Base-by-base conservation (phyloP, 2,329 filamentous ascomycete species). In the Fusarium longipes region DNA sequence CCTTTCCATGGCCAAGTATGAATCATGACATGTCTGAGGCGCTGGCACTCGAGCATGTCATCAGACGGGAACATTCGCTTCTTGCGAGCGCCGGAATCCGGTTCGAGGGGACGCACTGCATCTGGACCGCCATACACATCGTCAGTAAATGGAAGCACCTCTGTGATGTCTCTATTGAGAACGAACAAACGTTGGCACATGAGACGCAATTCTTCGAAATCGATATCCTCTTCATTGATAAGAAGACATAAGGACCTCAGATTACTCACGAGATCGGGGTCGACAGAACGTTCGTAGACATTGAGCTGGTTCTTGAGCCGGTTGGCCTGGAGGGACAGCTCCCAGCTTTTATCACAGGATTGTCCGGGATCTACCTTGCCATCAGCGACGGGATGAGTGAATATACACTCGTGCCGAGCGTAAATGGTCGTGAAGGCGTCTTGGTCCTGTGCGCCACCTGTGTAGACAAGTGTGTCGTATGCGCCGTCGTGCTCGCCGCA, bases 381-480 rank as follows among this genome's bases (percentile, higher is more conserved):
- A n/a, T 49, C 30, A 7, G 32, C n/a, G 24, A 68, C 40, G 9
- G 64, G 59, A 3, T 14, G 29, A 9, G 35, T 15, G 22, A 49
- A 39, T 7, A 67, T 38, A 15, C 59, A 67, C 11, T 62, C 35
- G 40, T 64, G 55, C 17, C 57, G 36, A 3, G n/a, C 62, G 51
- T n/a, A n/a, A n/a, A 18, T 39, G 12, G 11, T 8, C 20, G 36
- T 18, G 20, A 22, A 5, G 15, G 36, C 12, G 20, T 18, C n/a
- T 22, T 7, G 36, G 36, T 9, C 36, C 36, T 39, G 12, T 22
- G 11, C 8, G 11, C 36, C 18, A 15, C 22, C 8, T 9, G 59
- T 67, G 22, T 57, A 68, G 42, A 67, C 50, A 39, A 60, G 29
- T n/a, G 54, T 61, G 7, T 48, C 40, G 17, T 50, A 53, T 3